phyloP scores from a whole-genome alignment of 2,329 filamentous ascomycete species.

The Cladosporium velox region DNA sequence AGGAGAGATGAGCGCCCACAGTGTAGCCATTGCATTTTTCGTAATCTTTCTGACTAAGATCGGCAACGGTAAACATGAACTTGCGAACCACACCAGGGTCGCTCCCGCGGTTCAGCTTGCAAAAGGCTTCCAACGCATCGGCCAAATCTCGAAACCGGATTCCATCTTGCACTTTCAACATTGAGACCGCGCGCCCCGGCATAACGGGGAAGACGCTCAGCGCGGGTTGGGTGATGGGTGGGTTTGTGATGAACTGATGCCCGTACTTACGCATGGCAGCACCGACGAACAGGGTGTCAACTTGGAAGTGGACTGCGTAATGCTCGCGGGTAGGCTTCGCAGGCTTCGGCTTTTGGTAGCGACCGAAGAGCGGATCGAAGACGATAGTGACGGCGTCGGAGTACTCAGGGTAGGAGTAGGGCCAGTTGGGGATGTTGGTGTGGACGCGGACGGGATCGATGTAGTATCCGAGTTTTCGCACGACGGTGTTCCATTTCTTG shows the following conservation, averaged over 20 bases:
- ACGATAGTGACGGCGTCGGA: background rate
- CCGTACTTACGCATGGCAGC: background rate
- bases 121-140: background rate
- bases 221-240: background rate
- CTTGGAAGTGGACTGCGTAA: background rate
- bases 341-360: background rate
- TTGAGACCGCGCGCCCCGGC: background rate
- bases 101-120: background rate
- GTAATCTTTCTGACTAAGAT: background rate
- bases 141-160: background rate
- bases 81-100: background rate
- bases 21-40: background rate
- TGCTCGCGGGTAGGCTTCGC: background rate
- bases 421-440: background rate
- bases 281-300: background rate
- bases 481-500: background rate
- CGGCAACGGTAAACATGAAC: background rate
- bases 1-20: background rate
- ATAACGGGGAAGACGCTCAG: background rate
- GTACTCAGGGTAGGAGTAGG: background rate
- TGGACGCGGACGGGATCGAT: background rate
- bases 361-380: background rate
- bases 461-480: background rate
- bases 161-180: background rate
- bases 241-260: background rate